A percentile compares a stretch with the other conserved stretches of the same genome.
Evolutionary conservation across 2,329 filamentous ascomycete species (phyloP).

Genomic region (Neoarthrinium moseri): DNA sequence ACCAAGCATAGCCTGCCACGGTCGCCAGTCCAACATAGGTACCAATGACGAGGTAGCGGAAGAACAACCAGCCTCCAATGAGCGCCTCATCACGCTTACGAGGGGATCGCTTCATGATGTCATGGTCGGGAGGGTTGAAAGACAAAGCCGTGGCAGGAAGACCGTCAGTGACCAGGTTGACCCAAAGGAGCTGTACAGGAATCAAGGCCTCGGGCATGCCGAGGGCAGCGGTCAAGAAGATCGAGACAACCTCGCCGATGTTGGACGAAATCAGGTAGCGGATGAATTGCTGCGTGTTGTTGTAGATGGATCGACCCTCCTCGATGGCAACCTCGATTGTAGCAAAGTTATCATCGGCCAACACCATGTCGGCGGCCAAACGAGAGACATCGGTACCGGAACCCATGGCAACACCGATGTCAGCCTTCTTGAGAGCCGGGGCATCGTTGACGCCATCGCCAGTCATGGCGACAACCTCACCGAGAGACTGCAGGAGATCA

Average conservation of each 20-base stretch:
- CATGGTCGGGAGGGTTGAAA: slow-evolving; percentile 98
- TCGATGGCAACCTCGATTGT: slow-evolving; percentile 96
- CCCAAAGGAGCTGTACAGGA: slow-evolving; percentile 96
- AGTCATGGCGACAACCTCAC: slow-evolving; percentile 98
- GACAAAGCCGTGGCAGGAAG: slow-evolving; percentile 93
- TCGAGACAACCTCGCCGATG: slow-evolving; percentile 98
- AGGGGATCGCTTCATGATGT: slow-evolving; percentile 92
- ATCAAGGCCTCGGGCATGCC: slow-evolving; percentile 98
- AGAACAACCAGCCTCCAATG: slow-evolving; percentile 94
- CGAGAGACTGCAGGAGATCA: slow-evolving; percentile 87
- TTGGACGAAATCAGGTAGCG: slow-evolving; percentile 98
- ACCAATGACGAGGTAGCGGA: slow-evolving; percentile 95
- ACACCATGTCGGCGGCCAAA: slow-evolving; percentile 96
- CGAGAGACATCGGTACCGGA: slow-evolving; percentile 97
- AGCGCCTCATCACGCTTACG: slow-evolving; percentile 90
- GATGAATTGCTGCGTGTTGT: slow-evolving; percentile 99
- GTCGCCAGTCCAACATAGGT: slow-evolving; percentile 93
- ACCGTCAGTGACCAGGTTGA: slow-evolving; percentile 96
- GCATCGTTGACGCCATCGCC: slow-evolving; percentile 98
- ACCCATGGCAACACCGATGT: slow-evolving; percentile 99
- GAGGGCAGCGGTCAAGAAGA: slow-evolving; percentile 93
- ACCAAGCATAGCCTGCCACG: slow-evolving; percentile 98
- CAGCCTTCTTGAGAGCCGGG: slow-evolving; percentile 94
- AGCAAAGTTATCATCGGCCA: slow-evolving; percentile 98
- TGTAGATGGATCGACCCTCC: slow-evolving; percentile 97